Evolutionary conservation across 2,329 filamentous ascomycete species (phyloP), one percentile per base, ranked within the genome.

Genomic region (Phoma sp.): DNA sequence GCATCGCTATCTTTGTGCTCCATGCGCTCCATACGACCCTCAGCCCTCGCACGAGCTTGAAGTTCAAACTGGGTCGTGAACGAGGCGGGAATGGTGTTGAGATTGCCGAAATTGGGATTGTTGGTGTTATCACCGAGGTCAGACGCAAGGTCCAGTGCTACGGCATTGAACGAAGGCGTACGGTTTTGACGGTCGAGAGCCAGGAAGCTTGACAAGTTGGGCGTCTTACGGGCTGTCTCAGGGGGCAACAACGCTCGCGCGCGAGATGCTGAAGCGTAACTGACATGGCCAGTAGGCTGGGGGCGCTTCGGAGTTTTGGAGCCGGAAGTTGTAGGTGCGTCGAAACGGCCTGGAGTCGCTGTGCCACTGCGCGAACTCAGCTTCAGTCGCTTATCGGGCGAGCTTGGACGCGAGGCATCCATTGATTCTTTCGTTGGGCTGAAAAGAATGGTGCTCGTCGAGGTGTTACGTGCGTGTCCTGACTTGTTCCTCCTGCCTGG

Each of bases 401-500:
- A 72, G 6, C 54, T 63, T 14, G 71, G 62, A 7, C 58, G 58
- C 6, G 77, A 75, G 2, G 75, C 62, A 2, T 74, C 68, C 6
- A 75, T 72, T 4, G 75, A 73, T 35, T 75, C 66, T 57, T 77
- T 67, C 73, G 64, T 64, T 5, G 92, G 92, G 30, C 90, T 92
- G 75, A 89, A 96, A 1, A 96, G 79, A 48, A 96, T 92, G 0
- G 93, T 96, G 63, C 88, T 91, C 18, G 86, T 89, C 0, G 93
- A 96, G 4, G 89, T 73, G 10, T 91, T 92, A 33, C 92, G 88
- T 50, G 78, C 83, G 66, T 96, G 92, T 4, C 79, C 59, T n/a
- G 60, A 62, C 36, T 68, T 74, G 43, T 43, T 48, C 45, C 47
- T 65, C 43, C 68, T 70, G 37, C 52, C 62, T 2, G 71, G 68